Evolutionary conservation across 2,329 filamentous ascomycete genomes (phyloP), one percentile per base, ranked within the genome.

Genomic region (Ceratocystis lukuohia): DNA sequence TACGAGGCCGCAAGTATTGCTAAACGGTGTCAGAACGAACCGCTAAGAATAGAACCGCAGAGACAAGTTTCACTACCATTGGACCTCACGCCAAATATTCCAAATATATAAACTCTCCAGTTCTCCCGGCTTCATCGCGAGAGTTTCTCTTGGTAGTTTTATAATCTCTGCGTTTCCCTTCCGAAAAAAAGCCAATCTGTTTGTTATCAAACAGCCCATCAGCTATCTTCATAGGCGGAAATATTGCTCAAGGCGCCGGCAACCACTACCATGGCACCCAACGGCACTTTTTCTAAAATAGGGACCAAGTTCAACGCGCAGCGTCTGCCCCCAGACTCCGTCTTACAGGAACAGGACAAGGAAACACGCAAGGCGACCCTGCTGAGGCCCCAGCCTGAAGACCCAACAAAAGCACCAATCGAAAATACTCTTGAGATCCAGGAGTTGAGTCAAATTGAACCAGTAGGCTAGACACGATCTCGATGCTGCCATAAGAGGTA

Each of bases 381-480:
- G 25, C 68, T 96, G 70, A 83, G 85, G 72, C 87, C 90, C 63
- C 91, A 89, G 69, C 85, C 88, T 64, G 76, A 85, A 41, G 86
- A 96, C 73, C 77, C 84, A 59, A 81, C 82, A 72, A 89, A 89
- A 75, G 86, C 91, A 30, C 81, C 85, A 15, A 95, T 97, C 69
- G 93, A 97, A 77, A 93, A 95, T 76, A 87, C 89, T 62, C 82
- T 96, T 66, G 91, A 96, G 72, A 80, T 96, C 71, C 94, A 88
- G 2, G 88, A 91, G 70, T 80, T 96, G 64, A 80, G 80, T 65
- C 87, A 88, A 69, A 84, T 94, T 69, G 87, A 88, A 57, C 87
- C 88, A 67, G 88, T 90, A 78, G 74, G 48, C 22, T 53, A 28
- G 10, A 25, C 48, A 50, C 8, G 25, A 17, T 7, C 7, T 15